Evolutionary conservation across 352 stramenopile genomes (phyloP).

Genomic region (Phytophthora aleatoria): DNA sequence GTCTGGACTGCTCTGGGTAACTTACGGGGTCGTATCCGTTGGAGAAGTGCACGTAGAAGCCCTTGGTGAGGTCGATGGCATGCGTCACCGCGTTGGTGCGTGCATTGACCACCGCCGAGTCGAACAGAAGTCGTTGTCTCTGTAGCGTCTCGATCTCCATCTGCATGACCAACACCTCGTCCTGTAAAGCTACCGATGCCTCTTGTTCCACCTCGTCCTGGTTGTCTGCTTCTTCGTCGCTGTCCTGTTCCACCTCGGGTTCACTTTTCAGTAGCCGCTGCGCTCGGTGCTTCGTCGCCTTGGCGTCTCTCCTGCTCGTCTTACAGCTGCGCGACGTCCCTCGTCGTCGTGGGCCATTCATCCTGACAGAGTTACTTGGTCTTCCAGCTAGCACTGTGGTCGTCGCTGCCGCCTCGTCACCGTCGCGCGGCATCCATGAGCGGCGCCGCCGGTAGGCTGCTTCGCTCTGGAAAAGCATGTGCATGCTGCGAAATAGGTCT

Average conservation of each 20-base stretch:
- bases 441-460: constrained; percentile 18
- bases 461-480: constrained; percentile 38
- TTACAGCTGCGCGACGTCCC: constrained; percentile 27
- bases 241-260: neutral
- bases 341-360: constrained; percentile 5
- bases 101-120: constrained; percentile 39
- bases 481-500: constrained; percentile 19
- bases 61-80: constrained; percentile 37
- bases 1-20: constrained; percentile 20
- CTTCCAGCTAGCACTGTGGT: neutral
- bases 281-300: neutral
- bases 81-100: constrained; percentile 36
- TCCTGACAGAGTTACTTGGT: neutral
- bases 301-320: neutral
- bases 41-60: constrained; percentile 55
- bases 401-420: neutral
- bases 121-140: constrained; percentile 39
- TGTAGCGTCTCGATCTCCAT: constrained; percentile 43
- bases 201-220: constrained; percentile 10
- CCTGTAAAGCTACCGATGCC: neutral
- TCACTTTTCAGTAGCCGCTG: constrained; percentile 3
- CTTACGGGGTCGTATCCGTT: constrained; percentile 40
- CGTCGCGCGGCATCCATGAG: constrained; percentile 21
- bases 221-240: constrained; percentile 6
- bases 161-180: constrained; percentile 39